Evolutionary conservation across 495 filamentous ascomycete species (phyloP), one percentile per base, ranked within the genome.

Genomic region (Rostrohypoxylon terebratum): DNA sequence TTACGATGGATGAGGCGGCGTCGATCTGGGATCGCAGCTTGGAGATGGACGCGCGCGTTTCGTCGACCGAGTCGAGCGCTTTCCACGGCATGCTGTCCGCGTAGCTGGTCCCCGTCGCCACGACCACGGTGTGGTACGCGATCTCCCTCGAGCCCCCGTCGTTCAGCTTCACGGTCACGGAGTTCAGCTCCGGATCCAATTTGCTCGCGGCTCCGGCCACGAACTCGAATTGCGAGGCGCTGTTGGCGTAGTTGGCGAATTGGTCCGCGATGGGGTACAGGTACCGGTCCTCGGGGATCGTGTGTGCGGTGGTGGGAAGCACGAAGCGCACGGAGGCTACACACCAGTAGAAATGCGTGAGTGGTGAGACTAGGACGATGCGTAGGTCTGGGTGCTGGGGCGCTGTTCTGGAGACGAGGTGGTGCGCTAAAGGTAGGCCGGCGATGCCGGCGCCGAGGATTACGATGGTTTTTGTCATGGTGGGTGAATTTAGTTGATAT

Each of bases 401-500:
- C 9, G 42, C 42, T 4, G 23, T 48, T 6, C 59, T 42, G 2
- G 59, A 62, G n/a, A 48, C 28, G 14, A 62, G 59, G 62, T 87
- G 83, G 77, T 92, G 89, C 3, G 90, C 87, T 44, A 88, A 77
- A 16, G 79, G 75, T 0, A 91, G 65, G 55, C 90, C 90, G n/a
- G 85, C 84, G 73, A 78, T 83, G 59, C 85, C 87, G 63, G 84
- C 91, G 40, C 91, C 91, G 10, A 93, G 83, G 45, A 94, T 81
- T n/a, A 92, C 81, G 57, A 93, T 73, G 28, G 81, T 85, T 65
- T 79, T 81, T n/a, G 74, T 64, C 82, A 82, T 83, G 59, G 60
- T 60, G n/a, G 6, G n/a, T n/a, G n/a, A n/a, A n/a, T n/a, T n/a
- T n/a, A n/a, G n/a, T n/a, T n/a, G n/a, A 18, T 45, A 13, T 45